These are phyloP conservation scores for Kurtzmaniella quercitrusa DNA, from an alignment of 1,139 yeast genomes.

Conservation along the genomic window DNA sequence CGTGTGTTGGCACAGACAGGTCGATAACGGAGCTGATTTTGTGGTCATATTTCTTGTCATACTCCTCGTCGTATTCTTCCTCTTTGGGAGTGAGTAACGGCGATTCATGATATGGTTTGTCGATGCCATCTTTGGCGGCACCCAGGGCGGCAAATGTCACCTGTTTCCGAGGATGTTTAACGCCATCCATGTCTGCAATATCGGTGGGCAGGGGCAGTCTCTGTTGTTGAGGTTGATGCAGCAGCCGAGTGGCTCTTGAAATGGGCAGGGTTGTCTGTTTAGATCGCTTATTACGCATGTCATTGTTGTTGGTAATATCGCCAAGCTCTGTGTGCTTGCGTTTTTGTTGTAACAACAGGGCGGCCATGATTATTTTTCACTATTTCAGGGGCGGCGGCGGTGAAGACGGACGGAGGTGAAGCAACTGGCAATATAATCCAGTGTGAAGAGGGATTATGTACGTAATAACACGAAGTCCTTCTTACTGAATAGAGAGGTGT, in stretches of 20 bases:
- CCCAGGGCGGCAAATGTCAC: slow-evolving; percentile 20
- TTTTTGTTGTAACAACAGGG: slow-evolving; percentile 17
- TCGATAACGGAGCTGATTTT: neutral
- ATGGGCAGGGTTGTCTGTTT: slow-evolving; percentile 6
- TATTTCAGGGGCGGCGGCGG: no score
- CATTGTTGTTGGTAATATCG: slow-evolving; percentile 27
- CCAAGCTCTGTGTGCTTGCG: slow-evolving; percentile 32
- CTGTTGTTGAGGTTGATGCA: slow-evolving; percentile 14
- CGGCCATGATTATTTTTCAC: slow-evolving; percentile 24
- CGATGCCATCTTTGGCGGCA: slow-evolving; percentile 11
- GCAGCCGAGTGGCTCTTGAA: slow-evolving; percentile 1
- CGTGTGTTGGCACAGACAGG: no score
- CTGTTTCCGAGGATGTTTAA: slow-evolving; percentile 14
- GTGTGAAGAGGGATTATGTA: no score
- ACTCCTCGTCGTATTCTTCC: slow-evolving; percentile 17
- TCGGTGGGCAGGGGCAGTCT: slow-evolving; percentile 28
- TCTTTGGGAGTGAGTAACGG: slow-evolving; percentile 44
- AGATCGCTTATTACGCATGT: slow-evolving; percentile 6
- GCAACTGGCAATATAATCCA: no score
- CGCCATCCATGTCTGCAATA: slow-evolving; percentile 5
- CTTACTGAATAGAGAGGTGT: no score
- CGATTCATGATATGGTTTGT: slow-evolving; percentile 24
- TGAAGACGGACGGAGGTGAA: no score
- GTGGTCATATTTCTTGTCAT: slow-evolving; percentile 1
- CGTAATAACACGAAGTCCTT: no score